Evolutionary conservation across 2,329 filamentous ascomycete species (phyloP).

Genomic region (Bipolaris gigantea): DNA sequence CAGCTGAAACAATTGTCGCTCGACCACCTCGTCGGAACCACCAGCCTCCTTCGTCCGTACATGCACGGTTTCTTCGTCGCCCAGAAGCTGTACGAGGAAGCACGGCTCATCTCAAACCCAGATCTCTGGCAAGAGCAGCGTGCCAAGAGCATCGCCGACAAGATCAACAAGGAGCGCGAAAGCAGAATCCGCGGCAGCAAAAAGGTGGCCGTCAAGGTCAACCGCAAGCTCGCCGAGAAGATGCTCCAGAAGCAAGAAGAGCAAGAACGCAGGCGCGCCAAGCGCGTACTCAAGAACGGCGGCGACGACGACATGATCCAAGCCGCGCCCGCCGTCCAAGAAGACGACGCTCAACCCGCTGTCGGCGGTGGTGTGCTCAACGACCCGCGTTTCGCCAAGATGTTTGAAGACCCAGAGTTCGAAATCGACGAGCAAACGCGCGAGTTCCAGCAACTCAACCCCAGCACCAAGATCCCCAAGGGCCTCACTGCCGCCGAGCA

Average conservation of each 20-base stretch:
- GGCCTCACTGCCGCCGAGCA: slow-evolving; percentile 63
- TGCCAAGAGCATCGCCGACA: slow-evolving; percentile 87
- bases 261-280: slow-evolving; percentile 51
- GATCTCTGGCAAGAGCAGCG: slow-evolving; percentile 92
- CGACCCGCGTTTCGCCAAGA: slow-evolving; percentile 81
- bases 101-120: slow-evolving; percentile 87
- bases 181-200: slow-evolving; percentile 91
- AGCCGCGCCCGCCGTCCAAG: slow-evolving; percentile 23
- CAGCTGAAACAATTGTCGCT: slow-evolving; percentile 85
- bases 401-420: slow-evolving; percentile 95
- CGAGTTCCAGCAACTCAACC: slow-evolving; percentile 88
- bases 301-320: slow-evolving; percentile 55
- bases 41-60: slow-evolving; percentile 86
- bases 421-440: slow-evolving; percentile 84
- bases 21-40: slow-evolving; percentile 86
- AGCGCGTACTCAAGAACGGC: slow-evolving; percentile 59
- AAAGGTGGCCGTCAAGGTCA: slow-evolving; percentile 89
- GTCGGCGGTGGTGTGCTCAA: slow-evolving; percentile 60
- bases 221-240: slow-evolving; percentile 69
- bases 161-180: slow-evolving; percentile 95
- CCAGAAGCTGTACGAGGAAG: slow-evolving; percentile 93
- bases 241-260: slow-evolving; percentile 72
- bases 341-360: slow-evolving; percentile 55
- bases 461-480: slow-evolving; percentile 67
- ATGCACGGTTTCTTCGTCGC: slow-evolving; percentile 99